A percentile compares a stretch with the other conserved stretches of the same genome.
phyloP scores from a whole-genome alignment of 192 early-diverging fungal genomes.

The Dispira simplex region DNA sequence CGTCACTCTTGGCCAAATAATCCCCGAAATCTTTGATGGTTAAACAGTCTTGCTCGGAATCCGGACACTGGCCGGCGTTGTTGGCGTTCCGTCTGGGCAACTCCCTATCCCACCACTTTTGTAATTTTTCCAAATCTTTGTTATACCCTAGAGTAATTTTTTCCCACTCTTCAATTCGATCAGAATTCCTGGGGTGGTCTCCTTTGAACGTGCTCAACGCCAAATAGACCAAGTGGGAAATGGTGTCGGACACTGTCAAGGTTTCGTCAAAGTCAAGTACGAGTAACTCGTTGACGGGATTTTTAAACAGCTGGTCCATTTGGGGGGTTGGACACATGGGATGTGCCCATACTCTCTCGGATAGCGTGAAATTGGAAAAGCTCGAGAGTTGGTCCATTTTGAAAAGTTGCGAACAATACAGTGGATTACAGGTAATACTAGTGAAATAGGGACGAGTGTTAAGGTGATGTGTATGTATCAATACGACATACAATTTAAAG shows the following conservation, averaged over 20 bases:
- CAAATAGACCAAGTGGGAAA: constrained; percentile 13
- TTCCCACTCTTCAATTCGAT: constrained; percentile 5
- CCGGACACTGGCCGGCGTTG: neutral
- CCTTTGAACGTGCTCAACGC: constrained; percentile 14
- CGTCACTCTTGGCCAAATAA: constrained; percentile 20
- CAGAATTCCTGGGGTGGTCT: neutral
- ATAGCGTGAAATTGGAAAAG: no score
- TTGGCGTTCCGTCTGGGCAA: neutral
- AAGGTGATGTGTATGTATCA: no score
- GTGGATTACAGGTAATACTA: no score
- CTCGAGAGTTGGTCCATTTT: no score
- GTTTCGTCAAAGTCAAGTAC: constrained; percentile 22
- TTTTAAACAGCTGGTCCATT: neutral
- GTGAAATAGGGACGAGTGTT: no score
- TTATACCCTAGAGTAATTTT: constrained; percentile 16
- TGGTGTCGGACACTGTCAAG: constrained; percentile 20
- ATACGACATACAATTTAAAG: no score
- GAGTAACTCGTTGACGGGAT: constrained; percentile 1
- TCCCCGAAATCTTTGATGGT: constrained; percentile 7
- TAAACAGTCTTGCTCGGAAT: no score
- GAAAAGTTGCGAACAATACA: no score
- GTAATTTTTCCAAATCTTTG: constrained; percentile 13
- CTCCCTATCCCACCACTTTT: constrained; percentile 12
- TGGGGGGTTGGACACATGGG: no score
- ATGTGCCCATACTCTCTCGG: no score